phyloP scores from a whole-genome alignment of 1,139 yeast genomes.

The Maudiozyma humilis region DNA sequence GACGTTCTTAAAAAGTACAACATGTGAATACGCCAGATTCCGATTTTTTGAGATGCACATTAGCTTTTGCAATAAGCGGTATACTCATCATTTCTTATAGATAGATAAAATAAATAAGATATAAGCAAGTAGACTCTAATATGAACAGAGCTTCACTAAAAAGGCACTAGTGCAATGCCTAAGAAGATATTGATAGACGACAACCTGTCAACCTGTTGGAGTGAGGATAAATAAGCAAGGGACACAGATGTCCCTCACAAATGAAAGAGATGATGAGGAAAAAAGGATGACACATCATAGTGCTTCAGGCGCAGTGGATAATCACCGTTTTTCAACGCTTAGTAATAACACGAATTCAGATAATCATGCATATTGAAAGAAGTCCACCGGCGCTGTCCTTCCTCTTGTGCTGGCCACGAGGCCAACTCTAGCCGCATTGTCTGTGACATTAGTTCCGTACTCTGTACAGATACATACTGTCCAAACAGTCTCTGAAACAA shows the following conservation, averaged over 20 bases:
- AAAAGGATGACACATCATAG: too few relatives aligned
- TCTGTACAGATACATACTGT: background rate
- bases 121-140: background rate
- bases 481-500: background rate
- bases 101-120: background rate
- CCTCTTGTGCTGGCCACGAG: background rate
- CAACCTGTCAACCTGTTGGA: too few relatives aligned
- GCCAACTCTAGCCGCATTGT: background rate
- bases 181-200: too few relatives aligned
- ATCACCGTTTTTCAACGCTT: too few relatives aligned
- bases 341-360: conserved; percentile 1
- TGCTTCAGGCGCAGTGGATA: too few relatives aligned
- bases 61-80: too few relatives aligned
- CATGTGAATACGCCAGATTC: background rate
- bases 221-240: too few relatives aligned
- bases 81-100: background rate
- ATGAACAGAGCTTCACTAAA: background rate
- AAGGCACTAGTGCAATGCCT: too few relatives aligned
- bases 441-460: background rate
- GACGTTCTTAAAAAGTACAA: conserved; percentile 21
- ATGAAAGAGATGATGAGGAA: too few relatives aligned
- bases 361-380: background rate
- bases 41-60: too few relatives aligned
- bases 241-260: too few relatives aligned
- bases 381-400: background rate